phyloP scores from a whole-genome alignment of 208 protist genomes.

The Wallacemonas collosoma region DNA sequence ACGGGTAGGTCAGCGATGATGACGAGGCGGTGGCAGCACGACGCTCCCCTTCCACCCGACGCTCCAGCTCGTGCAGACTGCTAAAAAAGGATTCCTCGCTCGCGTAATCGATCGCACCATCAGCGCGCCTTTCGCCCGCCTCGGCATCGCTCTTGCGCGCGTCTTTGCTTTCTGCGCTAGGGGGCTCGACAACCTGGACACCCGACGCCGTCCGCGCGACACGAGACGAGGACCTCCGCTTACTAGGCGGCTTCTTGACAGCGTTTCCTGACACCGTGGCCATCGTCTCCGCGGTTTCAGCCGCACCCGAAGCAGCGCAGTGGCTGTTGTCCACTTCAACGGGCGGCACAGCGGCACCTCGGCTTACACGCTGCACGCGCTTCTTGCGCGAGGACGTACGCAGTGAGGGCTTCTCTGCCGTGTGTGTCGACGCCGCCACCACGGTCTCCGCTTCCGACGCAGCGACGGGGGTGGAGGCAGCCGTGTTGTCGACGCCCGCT shows the following conservation, averaged over 20 bases:
- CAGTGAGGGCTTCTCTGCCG: neutral
- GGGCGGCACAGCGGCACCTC: conserved; percentile 4
- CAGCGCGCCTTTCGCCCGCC: too few species aligned
- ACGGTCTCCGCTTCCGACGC: conserved; percentile 7
- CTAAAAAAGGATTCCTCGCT: conserved; percentile 18
- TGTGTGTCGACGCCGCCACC: neutral
- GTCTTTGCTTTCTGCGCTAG: too few species aligned
- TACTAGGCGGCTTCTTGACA: too few species aligned
- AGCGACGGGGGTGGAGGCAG: too few species aligned
- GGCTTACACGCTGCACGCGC: conserved; percentile 11
- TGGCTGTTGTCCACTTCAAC: neutral
- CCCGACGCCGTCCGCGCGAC: neutral
- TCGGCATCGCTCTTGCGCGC: too few species aligned
- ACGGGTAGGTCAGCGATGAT: neutral
- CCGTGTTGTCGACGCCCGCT: neutral
- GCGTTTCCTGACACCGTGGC: too few species aligned
- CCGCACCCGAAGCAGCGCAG: too few species aligned
- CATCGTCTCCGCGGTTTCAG: too few species aligned
- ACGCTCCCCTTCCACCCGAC: neutral
- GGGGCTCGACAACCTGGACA: neutral
- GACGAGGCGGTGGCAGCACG: neutral
- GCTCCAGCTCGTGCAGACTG: conserved; percentile 13
- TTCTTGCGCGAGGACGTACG: neutral
- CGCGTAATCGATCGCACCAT: neutral
- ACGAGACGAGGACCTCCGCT: neutral